Evolutionary conservation across 2,329 filamentous ascomycete genomes (phyloP), one percentile per base, ranked within the genome.

Genomic region (Aspergillus sp.): DNA sequence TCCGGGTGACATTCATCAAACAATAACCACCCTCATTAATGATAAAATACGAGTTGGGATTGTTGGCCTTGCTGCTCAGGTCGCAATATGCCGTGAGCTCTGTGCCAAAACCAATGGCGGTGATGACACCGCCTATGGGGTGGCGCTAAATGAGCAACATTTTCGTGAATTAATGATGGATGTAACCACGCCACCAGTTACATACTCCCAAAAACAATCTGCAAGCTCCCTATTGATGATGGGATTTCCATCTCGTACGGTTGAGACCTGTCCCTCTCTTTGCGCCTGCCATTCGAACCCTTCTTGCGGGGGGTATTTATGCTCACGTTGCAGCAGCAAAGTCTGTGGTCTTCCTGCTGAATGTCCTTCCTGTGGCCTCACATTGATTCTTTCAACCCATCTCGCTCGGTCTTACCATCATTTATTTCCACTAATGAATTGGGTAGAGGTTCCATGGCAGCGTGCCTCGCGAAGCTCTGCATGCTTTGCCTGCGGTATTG

Each of bases 1-100:
- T 60, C 93, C 93, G 0, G 90, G 90, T 47, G 93, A 98, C 65
- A 96, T 98, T 46, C 88, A 95, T 70, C 82, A 90, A 54, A 97
- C 91, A 0, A 89, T 97, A 60, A 74, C 76, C 39, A 79, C 79
- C 31, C 85, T 96, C 28, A 80, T 95, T 33, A 74, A 77, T 51
- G 90, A 97, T 67, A 83, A 85, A 45, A 90, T 98, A 56, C 83
- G 89, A 11, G 89, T 96, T 8, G 85, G 86, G 34, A 82, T 98
- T 42, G 87, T 98, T 43, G 93, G 93, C 1, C 79, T 98, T 33
- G 86, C 90, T 5, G 93, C 91, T 1, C 88, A 95, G 55, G 84
- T 98, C 19, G 88, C 89, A 59, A 90, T 98, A 52, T 97, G 93
- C 71, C 81, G 83, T 27, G 90, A 96, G 63, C 80, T 98, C 34